Percentiles rank a stretch among this genome's conserved stretches.
These are phyloP conservation scores for Tubosaeta sp. DNA, from an alignment of 768 basidiomycete species.

Conservation along the genomic window DNA sequence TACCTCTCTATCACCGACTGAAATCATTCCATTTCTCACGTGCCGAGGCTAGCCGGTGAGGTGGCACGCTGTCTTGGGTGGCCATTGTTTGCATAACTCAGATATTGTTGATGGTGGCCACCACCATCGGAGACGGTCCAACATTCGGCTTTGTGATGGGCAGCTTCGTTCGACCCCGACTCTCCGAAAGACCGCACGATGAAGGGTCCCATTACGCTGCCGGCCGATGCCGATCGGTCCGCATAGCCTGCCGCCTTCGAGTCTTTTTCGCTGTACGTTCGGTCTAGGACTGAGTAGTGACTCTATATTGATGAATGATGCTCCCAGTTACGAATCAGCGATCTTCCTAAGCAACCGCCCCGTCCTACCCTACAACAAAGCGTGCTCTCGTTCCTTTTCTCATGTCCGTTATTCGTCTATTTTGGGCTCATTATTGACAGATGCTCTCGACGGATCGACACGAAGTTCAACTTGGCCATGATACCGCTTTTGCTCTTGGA, in stretches of 20 bases:
- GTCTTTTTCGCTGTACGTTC: constrained; percentile 24
- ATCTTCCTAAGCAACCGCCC: background rate
- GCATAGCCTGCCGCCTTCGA: constrained; percentile 6
- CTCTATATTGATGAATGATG: background rate
- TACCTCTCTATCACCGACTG: constrained; percentile 1
- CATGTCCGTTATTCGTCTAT: background rate
- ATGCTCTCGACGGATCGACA: background rate
- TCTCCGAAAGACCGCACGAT: background rate
- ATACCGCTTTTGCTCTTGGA: background rate
- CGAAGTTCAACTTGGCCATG: background rate
- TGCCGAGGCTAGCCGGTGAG: background rate
- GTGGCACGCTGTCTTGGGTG: background rate
- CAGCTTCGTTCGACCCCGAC: background rate
- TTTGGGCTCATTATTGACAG: background rate
- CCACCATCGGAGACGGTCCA: background rate
- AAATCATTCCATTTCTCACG: background rate
- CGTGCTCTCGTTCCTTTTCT: background rate
- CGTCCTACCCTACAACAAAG: background rate
- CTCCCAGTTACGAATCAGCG: background rate
- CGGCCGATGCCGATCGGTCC: constrained; percentile 23
- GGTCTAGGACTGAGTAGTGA: background rate
- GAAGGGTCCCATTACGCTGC: constrained; percentile 1
- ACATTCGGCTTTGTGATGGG: background rate
- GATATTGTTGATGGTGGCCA: too few relatives aligned
- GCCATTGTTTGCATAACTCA: too few relatives aligned